Percentiles rank a stretch among this genome's conserved stretches.
Evolutionary conservation across 1,284 basidiomycete genomes (phyloP).

Genomic region (Cutaneotrichosporon sp.): DNA sequence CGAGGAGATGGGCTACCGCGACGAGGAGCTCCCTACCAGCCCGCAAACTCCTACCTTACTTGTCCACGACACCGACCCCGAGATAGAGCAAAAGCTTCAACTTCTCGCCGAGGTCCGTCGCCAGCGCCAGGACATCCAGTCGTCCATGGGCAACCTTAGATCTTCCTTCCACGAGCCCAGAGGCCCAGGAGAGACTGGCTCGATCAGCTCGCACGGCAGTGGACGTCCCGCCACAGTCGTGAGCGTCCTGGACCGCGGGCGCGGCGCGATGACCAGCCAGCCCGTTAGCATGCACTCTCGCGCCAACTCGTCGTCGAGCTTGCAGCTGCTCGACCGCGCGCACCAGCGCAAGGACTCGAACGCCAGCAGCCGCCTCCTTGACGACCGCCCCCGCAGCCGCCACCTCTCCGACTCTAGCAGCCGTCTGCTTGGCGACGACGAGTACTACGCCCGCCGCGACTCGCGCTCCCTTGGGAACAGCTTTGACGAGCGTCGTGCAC

Average conservation of each 20-base stretch:
- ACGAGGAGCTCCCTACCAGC: neutral
- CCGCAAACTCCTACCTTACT: neutral
- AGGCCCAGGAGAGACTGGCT: neutral
- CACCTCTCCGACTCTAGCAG: conserved; percentile 13
- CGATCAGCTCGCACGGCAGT: neutral
- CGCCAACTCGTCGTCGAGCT: conserved; percentile 1
- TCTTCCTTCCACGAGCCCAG: conserved; percentile 5
- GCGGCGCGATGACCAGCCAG: neutral
- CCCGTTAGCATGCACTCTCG: neutral
- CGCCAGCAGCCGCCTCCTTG: conserved; percentile 9
- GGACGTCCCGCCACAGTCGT: neutral
- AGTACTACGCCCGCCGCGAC: neutral
- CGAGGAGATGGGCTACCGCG: conserved; percentile 17
- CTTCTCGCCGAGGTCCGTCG: conserved; percentile 49
- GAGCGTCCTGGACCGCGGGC: conserved; percentile 1
- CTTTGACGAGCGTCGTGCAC: neutral
- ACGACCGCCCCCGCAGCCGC: conserved; percentile 11
- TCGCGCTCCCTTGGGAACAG: neutral
- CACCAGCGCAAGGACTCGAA: neutral
- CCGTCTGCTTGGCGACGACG: conserved; percentile 12
- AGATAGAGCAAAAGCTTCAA: conserved; percentile 41
- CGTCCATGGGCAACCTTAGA: conserved; percentile 43
- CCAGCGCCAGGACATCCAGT: conserved; percentile 41
- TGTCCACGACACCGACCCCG: conserved; percentile 26
- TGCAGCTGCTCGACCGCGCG: neutral